A percentile compares a stretch with the other conserved stretches of the same genome.
phyloP scores from a whole-genome alignment of 306 rosid genomes.

The Glycine latifolia region DNA sequence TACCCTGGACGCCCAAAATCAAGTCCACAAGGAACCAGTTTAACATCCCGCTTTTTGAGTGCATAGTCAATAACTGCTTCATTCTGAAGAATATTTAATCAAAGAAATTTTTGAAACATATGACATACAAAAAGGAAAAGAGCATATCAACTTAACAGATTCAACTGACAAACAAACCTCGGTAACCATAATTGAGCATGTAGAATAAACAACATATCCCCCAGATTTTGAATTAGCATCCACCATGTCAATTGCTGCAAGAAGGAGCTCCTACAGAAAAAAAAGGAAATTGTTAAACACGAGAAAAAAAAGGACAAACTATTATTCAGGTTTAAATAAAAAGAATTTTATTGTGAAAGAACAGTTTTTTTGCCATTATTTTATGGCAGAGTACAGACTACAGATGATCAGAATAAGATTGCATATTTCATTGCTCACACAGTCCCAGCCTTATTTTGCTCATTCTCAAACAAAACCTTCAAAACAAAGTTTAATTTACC shows the following conservation, averaged over 20 bases:
- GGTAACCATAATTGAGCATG: conserved; percentile 95
- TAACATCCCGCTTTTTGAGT: conserved; percentile 84
- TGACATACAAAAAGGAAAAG: not conserved
- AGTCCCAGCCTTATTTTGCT: too few species aligned
- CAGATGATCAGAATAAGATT: not conserved
- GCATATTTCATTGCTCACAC: too few species aligned
- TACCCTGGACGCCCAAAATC: conserved; percentile 98
- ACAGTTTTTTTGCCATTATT: not conserved
- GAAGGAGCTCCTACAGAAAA: conserved; percentile 71
- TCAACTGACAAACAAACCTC: conserved; percentile 70
- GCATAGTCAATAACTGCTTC: conserved; percentile 96
- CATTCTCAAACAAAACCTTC: conserved; percentile 8
- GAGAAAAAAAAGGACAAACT: not conserved
- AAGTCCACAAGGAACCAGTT: conserved; percentile 94
- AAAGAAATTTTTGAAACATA: not conserved
- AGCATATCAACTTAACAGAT: conserved; percentile 22
- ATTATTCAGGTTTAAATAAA: not conserved
- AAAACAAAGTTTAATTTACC: conserved; percentile 53
- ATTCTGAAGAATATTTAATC: conserved; percentile 61
- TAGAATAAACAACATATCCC: conserved; percentile 92
- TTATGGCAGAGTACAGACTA: not conserved
- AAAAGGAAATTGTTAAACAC: not conserved
- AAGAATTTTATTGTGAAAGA: not conserved
- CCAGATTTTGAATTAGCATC: conserved; percentile 95
- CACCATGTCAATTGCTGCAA: conserved; percentile 97